Base-by-base conservation (phyloP, 441 rosid genomes). In the Gossypium schwendimanii region DNA sequence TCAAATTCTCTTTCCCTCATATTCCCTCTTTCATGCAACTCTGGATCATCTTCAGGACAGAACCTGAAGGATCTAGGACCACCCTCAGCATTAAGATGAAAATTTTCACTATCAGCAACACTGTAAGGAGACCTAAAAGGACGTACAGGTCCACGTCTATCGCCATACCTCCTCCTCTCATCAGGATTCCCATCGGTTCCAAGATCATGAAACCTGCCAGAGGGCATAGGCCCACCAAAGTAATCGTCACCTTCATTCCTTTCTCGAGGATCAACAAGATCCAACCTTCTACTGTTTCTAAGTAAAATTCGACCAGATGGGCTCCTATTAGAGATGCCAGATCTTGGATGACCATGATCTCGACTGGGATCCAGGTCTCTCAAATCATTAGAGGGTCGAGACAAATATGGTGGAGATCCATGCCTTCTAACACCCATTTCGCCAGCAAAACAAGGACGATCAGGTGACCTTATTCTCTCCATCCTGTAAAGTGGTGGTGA, bases 111-210 rank as follows among this genome's bases (percentile, higher is more conserved):
- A 54, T 82, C 87, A 69, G 78, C 78, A 72, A 81, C 80, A 67
- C 78, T 76, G 75, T 73, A 88, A 76, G 89, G 74, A 72, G 84
- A 81, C 79, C 91, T 84, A 81, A 90, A 90, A 47, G 88, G 79
- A 33, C 66, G 87, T 21, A 81, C 71, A 79, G 84, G 91, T 73
- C 84, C 92, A 55, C 84, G 87, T 76, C 92, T 87, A 80, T 86
- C 91, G 41, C 83, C 86, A 75, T 87, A 82, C 68, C 90, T 83
- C 76, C 97, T 88, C 68, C 93, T 87, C 73, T 88, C 94, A 63
- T 83, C 90, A 39, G 70, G 75, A 80, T 86, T 81, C 67, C 80
- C 92, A 72, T 89, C 93, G 69, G 73, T 81, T 69, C 85, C 87
- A 53, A 84, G 76, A 69, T 88, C 92, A 75, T 82, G 83, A 81